These are phyloP conservation scores for Kuraishia hungarica DNA, from an alignment of 805 yeast genomes.

Conservation along the genomic window DNA sequence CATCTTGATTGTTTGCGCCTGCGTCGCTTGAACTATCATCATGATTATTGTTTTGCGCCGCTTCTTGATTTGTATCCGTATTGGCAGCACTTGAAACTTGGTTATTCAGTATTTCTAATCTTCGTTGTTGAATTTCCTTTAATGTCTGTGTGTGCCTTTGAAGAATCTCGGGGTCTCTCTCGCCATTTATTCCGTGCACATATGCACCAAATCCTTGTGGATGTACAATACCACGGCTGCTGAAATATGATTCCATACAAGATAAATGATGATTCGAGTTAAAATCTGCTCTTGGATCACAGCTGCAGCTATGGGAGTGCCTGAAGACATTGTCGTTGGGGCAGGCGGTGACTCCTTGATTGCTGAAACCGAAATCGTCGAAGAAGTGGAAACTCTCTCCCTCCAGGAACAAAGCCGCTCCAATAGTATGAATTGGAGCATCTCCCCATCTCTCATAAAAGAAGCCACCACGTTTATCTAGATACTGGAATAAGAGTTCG, in stretches of 20 bases:
- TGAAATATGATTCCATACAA: neutral
- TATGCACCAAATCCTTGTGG: neutral
- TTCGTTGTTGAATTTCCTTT: neutral
- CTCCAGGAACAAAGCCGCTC: constrained; percentile 52
- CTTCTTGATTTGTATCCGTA: neutral
- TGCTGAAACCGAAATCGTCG: constrained; percentile 68
- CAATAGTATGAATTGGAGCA: constrained; percentile 80
- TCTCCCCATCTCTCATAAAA: constrained; percentile 91
- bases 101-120: neutral
- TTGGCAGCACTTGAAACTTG: neutral
- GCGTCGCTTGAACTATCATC: neutral
- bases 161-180: neutral
- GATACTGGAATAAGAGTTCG: constrained; percentile 46
- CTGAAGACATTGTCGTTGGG: constrained; percentile 24
- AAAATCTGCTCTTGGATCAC: constrained; percentile 31
- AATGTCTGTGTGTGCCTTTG: neutral
- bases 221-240: neutral
- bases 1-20: neutral
- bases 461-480: constrained; percentile 69
- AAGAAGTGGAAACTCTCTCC: constrained; percentile 57
- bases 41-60: neutral
- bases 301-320: constrained; percentile 22
- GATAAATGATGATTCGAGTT: constrained; percentile 7
- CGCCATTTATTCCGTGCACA: neutral
- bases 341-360: constrained; percentile 39